phyloP scores from a whole-genome alignment of 2,329 filamentous ascomycete genomes.

The Claviceps africana region DNA sequence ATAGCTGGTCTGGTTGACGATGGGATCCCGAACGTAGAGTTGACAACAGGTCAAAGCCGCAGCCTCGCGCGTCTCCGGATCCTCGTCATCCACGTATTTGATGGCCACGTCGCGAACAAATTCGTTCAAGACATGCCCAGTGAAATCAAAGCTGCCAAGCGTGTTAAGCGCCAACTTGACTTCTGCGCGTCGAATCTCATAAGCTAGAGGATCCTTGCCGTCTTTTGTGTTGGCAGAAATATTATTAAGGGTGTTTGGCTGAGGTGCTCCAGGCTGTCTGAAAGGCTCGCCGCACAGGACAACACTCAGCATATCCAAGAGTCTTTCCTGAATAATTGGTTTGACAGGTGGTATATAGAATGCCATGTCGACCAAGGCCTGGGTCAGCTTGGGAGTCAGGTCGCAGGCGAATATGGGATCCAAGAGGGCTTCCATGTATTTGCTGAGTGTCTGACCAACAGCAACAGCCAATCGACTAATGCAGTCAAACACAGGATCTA shows the following conservation, averaged over 20 bases:
- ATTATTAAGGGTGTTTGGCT: conserved; percentile 62
- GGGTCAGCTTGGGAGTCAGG: conserved; percentile 81
- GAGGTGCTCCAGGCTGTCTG: conserved; percentile 79
- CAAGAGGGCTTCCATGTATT: conserved; percentile 91
- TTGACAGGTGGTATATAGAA: conserved; percentile 96
- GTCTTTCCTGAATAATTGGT: conserved; percentile 78
- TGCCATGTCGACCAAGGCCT: conserved; percentile 94
- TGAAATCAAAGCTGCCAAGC: conserved; percentile 94
- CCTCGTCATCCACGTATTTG: conserved; percentile 94
- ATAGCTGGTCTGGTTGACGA: conserved; percentile 93
- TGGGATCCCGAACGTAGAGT: conserved; percentile 89
- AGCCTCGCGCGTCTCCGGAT: conserved; percentile 82
- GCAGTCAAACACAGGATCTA: conserved; percentile 85
- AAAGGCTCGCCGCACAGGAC: conserved; percentile 89
- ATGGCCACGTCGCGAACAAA: conserved; percentile 97
- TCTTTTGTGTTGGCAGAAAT: conserved; percentile 79
- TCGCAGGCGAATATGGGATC: conserved; percentile 97
- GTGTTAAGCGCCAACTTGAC: conserved; percentile 90
- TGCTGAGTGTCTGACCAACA: conserved; percentile 90
- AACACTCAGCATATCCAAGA: conserved; percentile 88
- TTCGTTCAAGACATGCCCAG: conserved; percentile 84
- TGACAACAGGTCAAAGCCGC: conserved; percentile 96
- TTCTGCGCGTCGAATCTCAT: conserved; percentile 69
- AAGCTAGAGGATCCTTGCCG: conserved; percentile 67
- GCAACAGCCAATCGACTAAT: conserved; percentile 93